Evolutionary conservation across 352 stramenopile species (phyloP), one percentile per base, ranked within the genome.

Genomic region (Pythium rishiriense): DNA sequence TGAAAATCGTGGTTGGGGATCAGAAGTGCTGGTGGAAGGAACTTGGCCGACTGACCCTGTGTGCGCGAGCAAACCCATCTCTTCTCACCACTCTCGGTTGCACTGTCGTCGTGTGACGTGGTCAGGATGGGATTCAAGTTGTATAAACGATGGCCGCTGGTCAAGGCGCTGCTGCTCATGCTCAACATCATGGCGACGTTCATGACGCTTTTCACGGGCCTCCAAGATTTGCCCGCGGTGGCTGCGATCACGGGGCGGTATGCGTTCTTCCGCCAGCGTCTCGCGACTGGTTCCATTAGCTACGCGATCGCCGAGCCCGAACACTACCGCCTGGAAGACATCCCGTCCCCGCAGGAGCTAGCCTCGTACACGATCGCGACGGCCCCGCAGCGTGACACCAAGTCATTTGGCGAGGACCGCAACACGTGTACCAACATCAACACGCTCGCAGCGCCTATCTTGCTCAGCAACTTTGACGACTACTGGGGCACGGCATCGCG

Each of bases 341-440:
- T 71, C 7, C 64, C 68, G 9, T 66, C 79, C 19, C 46, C 81
- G 9, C 69, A 59, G 12, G 35, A 62, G 25, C 66, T 82, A 4
- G 33, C 24, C 0, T 33, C 62, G 31, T 74, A 61, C 42, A 39
- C 55, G 4, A 57, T 79, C 48, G 69, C 53, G 35, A 78, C 67
- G 35, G 45, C 59, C 19, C 65, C 72, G 1, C 4, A 25, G 6
- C 64, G 72, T 8, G 37, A 61, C 9, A 58, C 64, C 4, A 26
- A 57, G 9, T 72, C 62, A 24, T 62, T 73, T 25, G 54, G 51
- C 17, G 41, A 63, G 10, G 57, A 79, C 39, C 64, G 59, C 19
- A 79, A 57, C 42, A 57, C 60, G 14, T 76, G 72, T 31, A 41
- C 66, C 11, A 64, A 56, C 49, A 51, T 79, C 25, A 72, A 74